Evolutionary conservation across 345 rosid genomes (phyloP).

Genomic region (Barbarea vulgaris): DNA sequence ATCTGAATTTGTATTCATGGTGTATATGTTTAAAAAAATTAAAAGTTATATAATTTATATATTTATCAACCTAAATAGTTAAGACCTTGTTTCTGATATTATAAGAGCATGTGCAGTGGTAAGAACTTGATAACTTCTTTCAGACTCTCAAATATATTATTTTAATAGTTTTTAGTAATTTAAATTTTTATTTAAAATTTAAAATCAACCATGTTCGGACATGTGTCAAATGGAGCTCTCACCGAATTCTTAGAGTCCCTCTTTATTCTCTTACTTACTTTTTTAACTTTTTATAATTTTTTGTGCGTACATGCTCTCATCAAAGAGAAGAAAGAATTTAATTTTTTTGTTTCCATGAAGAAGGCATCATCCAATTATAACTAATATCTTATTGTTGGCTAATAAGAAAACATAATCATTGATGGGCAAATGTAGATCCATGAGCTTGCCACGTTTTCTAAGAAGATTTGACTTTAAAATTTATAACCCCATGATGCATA

Average conservation of each 20-base stretch:
- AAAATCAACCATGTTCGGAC: too few relatives aligned
- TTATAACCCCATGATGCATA: not conserved
- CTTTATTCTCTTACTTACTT: too few relatives aligned
- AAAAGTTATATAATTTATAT: not conserved
- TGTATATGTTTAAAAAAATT: not conserved
- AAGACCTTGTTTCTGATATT: not conserved
- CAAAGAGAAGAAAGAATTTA: not conserved
- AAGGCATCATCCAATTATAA: not conserved
- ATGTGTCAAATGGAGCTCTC: too few relatives aligned
- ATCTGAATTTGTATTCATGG: not conserved
- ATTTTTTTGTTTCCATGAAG: not conserved
- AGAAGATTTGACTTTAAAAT: not conserved
- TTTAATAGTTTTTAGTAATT: too few relatives aligned
- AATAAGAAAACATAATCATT: constrained; percentile 20
- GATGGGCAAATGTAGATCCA: constrained; percentile 3
- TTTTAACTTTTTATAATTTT: too few relatives aligned
- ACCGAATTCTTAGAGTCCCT: too few relatives aligned
- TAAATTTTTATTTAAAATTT: too few relatives aligned
- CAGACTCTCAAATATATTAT: too few relatives aligned
- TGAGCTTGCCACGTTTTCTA: constrained; percentile 5
- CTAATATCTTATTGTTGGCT: too few relatives aligned
- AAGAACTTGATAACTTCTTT: too few relatives aligned
- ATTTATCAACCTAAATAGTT: not conserved
- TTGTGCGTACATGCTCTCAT: too few relatives aligned
- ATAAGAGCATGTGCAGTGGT: too few relatives aligned